A percentile compares a stretch with the other conserved stretches of the same genome.
These are phyloP conservation scores for Stagonosporopsis chrysanthemi DNA, from an alignment of 2,329 filamentous ascomycete species.

Conservation along the genomic window DNA sequence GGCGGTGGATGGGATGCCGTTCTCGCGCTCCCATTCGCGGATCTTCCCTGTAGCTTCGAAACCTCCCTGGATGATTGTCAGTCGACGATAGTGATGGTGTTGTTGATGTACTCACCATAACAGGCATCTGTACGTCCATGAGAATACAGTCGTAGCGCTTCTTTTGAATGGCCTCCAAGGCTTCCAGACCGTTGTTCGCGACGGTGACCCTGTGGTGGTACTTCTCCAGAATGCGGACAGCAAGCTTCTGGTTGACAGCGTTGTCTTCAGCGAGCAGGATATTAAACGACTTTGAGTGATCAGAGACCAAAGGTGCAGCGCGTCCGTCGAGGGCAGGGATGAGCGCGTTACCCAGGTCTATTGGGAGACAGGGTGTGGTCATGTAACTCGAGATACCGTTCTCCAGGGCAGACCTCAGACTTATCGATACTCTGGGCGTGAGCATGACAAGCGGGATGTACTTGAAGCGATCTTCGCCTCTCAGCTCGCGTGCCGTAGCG, in stretches of 20 bases:
- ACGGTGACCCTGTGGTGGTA: slow-evolving; percentile 93
- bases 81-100: slow-evolving; percentile 10
- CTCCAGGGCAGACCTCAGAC: slow-evolving; percentile 90
- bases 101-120: slow-evolving; percentile 72
- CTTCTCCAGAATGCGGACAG: slow-evolving; percentile 96
- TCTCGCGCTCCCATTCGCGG: slow-evolving; percentile 87
- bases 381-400: slow-evolving; percentile 98
- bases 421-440: slow-evolving; percentile 87
- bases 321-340: slow-evolving; percentile 93
- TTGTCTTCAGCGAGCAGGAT: slow-evolving; percentile 97
- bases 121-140: slow-evolving; percentile 99
- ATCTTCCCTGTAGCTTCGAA: slow-evolving; percentile 98
- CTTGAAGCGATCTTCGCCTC: slow-evolving; percentile 93
- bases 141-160: slow-evolving; percentile 95
- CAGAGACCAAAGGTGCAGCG: slow-evolving; percentile 87
- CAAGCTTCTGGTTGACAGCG: slow-evolving; percentile 92
- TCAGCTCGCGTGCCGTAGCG: slow-evolving; percentile 82
- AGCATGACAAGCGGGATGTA: slow-evolving; percentile 95
- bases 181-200: slow-evolving; percentile 92
- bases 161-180: slow-evolving; percentile 88
- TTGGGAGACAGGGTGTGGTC: slow-evolving; percentile 93
- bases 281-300: slow-evolving; percentile 94
- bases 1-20: slow-evolving; percentile 82
- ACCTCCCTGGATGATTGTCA: slow-evolving; percentile 71
- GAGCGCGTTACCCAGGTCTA: slow-evolving; percentile 95